Percentiles rank a stretch among this genome's conserved stretches.
These are phyloP conservation scores for Fusarium continuum DNA, from an alignment of 2,329 filamentous ascomycete species.

Conservation along the genomic window DNA sequence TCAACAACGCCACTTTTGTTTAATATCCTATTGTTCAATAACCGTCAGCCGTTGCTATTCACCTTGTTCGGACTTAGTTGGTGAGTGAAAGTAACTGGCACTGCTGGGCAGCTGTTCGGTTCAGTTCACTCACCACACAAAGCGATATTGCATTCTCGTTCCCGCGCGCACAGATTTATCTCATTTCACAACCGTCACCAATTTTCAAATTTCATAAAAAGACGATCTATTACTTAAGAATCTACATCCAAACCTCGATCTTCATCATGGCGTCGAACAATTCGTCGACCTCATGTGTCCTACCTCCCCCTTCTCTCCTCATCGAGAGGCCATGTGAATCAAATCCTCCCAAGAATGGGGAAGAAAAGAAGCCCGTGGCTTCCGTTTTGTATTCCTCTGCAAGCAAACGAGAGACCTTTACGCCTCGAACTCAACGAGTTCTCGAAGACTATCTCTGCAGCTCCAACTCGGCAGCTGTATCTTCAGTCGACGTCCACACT, in stretches of 20 bases:
- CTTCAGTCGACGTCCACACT: slow-evolving; percentile 26
- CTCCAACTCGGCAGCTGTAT: neutral
- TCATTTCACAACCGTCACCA: neutral
- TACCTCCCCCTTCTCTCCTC: slow-evolving; percentile 31
- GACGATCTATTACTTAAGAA: neutral
- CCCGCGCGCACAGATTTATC: neutral
- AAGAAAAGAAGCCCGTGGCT: neutral
- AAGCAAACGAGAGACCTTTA: neutral
- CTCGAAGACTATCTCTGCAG: slow-evolving; percentile 1
- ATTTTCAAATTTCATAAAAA: neutral
- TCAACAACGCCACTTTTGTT: neutral
- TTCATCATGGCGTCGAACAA: slow-evolving; percentile 15
- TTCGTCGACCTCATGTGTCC: slow-evolving; percentile 6
- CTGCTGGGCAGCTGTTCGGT: neutral
- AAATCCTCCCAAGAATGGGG: neutral
- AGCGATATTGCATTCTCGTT: neutral
- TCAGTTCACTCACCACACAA: neutral
- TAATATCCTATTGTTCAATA: neutral
- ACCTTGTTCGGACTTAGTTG: neutral
- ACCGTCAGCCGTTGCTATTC: neutral
- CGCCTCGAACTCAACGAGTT: neutral
- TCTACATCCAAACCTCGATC: neutral
- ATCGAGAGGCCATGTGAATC: slow-evolving; percentile 7
- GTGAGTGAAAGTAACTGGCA: slow-evolving; percentile 2
- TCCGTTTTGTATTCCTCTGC: neutral